Percentiles rank a stretch among this genome's conserved stretches.
Conservation (phyloP, 768 basidiomycete genomes). For the Serendipita indica region DNA sequence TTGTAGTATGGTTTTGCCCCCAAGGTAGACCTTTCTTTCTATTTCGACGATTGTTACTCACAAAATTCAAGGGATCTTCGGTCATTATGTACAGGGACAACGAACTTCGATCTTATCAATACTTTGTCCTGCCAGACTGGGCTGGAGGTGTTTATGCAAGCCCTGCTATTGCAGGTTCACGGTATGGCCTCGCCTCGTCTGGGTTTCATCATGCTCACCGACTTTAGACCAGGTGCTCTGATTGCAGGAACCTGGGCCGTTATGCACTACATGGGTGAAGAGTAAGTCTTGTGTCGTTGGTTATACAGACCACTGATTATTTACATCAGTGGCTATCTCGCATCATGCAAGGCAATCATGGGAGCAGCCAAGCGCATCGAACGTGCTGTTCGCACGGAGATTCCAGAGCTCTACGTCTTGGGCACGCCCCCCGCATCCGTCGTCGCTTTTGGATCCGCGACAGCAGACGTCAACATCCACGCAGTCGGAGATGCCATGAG, state of each 20-base stretch:
- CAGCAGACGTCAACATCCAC: slow-evolving; percentile 50
- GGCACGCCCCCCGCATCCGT: slow-evolving; percentile 84
- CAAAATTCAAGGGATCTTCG: slow-evolving; percentile 52
- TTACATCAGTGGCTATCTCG: slow-evolving; percentile 59
- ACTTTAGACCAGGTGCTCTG: slow-evolving; percentile 65
- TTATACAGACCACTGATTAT: neutral
- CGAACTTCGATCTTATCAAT: slow-evolving; percentile 65
- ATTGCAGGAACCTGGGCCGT: slow-evolving; percentile 96
- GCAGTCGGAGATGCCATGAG: slow-evolving; percentile 86
- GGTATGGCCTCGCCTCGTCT: slow-evolving; percentile 32
- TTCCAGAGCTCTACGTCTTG: slow-evolving; percentile 76
- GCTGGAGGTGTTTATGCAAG: slow-evolving; percentile 82
- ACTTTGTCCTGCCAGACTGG: slow-evolving; percentile 75
- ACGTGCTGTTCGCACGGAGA: slow-evolving; percentile 43
- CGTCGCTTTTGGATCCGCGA: slow-evolving; percentile 67
- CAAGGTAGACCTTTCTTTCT: slow-evolving; percentile 37
- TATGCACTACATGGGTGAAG: slow-evolving; percentile 80
- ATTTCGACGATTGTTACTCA: neutral
- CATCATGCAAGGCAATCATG: slow-evolving; percentile 75
- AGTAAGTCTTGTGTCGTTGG: slow-evolving; percentile 35
- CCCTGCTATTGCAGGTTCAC: slow-evolving; percentile 77
- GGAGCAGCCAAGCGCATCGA: slow-evolving; percentile 55
- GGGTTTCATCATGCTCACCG: neutral
- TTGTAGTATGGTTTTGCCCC: slow-evolving; percentile 82
- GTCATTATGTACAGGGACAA: slow-evolving; percentile 87